Conservation (phyloP, 1,284 basidiomycete genomes). For the Cryptococcus neoformans region DNA sequence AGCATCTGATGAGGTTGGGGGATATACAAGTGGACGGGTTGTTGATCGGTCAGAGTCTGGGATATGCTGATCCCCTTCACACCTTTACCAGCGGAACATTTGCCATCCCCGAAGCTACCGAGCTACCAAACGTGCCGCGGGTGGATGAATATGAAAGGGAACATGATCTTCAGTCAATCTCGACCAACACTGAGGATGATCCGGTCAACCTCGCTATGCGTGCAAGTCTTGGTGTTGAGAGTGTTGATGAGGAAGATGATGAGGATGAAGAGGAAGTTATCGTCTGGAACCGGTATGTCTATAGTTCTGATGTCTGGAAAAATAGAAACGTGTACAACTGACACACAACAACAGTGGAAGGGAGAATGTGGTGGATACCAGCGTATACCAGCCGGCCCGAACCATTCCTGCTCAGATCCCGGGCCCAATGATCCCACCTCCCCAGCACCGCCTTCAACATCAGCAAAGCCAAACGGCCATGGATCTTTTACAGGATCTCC, state of each 20-base stretch:
- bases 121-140: not conserved
- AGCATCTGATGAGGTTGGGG: slow-evolving; percentile 87
- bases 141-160: slow-evolving; percentile 24
- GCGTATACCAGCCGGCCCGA: not conserved
- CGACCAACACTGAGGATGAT: slow-evolving; percentile 73
- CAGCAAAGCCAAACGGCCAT: not conserved
- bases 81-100: not conserved
- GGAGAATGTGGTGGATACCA: no score
- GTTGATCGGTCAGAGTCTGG: slow-evolving; percentile 19
- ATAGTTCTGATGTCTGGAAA: not conserved
- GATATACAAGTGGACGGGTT: slow-evolving; percentile 78
- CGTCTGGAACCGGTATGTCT: slow-evolving; percentile 14
- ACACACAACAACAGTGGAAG: no score
- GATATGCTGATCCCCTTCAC: slow-evolving; percentile 32
- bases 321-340: no score
- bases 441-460: not conserved
- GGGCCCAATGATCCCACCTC: not conserved
- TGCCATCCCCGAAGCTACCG: not conserved
- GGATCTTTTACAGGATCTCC: not conserved
- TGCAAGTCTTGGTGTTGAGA: slow-evolving; percentile 55
- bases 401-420: not conserved
- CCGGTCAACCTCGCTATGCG: slow-evolving; percentile 74
- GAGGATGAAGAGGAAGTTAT: slow-evolving; percentile 35
- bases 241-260: slow-evolving; percentile 48
- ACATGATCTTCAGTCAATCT: slow-evolving; percentile 62